Conservation (phyloP, 116 monocot species). For the Posidonia oceanica region DNA sequence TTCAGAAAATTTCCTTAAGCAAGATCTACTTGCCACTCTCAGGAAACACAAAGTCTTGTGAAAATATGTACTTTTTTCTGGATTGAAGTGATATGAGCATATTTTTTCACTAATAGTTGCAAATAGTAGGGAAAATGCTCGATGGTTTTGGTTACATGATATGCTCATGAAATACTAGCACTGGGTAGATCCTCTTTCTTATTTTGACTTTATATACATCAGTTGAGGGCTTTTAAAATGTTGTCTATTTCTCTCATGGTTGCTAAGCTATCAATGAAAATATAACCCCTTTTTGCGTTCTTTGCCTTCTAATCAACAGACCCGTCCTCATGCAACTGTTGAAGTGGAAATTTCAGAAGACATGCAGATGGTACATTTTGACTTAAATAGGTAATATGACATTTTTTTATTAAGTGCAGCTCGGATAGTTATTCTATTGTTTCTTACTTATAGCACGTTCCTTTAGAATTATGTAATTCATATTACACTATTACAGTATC, state of each 20-base stretch:
- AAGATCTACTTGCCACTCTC: no score
- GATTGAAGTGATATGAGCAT: no score
- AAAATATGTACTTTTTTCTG: no score
- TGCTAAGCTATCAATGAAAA: no score
- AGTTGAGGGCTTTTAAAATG: no score
- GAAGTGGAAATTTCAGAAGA: slow-evolving; percentile 99
- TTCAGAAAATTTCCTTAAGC: background rate
- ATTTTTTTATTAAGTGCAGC: background rate
- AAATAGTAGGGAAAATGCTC: background rate
- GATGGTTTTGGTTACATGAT: background rate
- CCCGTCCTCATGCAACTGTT: slow-evolving; percentile 93
- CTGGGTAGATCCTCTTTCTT: no score
- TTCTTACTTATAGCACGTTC: background rate
- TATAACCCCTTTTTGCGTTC: background rate
- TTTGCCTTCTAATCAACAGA: slow-evolving; percentile 29
- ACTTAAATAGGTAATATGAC: slow-evolving; percentile 72
- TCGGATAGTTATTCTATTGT: background rate
- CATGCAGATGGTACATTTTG: slow-evolving; percentile 97
- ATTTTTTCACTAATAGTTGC: no score
- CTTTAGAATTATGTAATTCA: background rate
- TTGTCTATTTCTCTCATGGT: no score
- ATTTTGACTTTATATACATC: no score
- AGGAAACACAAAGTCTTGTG: no score
- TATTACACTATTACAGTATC: background rate
- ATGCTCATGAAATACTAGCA: background rate